Evolutionary conservation across 768 basidiomycete species (phyloP), one percentile per base, ranked within the genome.

Genomic region (Lactarius sp.): DNA sequence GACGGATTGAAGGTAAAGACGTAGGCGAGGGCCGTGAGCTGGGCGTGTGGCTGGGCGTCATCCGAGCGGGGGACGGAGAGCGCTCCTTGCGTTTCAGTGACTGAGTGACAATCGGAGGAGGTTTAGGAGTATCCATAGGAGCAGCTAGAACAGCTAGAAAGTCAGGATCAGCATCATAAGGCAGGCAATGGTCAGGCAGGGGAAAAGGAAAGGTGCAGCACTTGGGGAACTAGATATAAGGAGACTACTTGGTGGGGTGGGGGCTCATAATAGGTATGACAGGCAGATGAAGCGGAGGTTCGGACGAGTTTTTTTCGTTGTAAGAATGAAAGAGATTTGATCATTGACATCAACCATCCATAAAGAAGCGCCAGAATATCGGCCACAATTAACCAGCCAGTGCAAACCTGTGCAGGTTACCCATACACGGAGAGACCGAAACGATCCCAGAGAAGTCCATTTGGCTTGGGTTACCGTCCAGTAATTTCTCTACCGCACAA

Each of bases 41-140:
- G 37, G 64, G 47, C 0, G 66, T 46, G 33, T 60, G 47, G 10
- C 56, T 36, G 14, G 65, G 54, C 4, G 57, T 62, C 58, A 46
- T 54, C 31, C 56, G 65, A 13, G 41, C 4, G 13, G 68, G 68
- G 36, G 68, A 67, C 18, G 62, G 62, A 34, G 61, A 63, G 57
- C 68, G 68, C 7, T 67, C 68, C 52, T 64, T 68, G 62, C 68
- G 68, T 52, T 68, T 68, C 51, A 67, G 52, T 7, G 61, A 44
- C 22, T 66, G 64, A 4, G 59, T 60, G 47, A 42, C 42, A 51
- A 65, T 65, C 20, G 67, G 55, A 49, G 61, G 65, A 22, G 66
- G 66, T 39, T 54, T 59, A 47, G 57, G 46, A 44, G 61, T 51
- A 59, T 68, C 68, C 68, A 68, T 68, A 42, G 67, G 47, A 50